Base-by-base conservation (phyloP, 345 rosid genomes). In the Syzygium grande region DNA sequence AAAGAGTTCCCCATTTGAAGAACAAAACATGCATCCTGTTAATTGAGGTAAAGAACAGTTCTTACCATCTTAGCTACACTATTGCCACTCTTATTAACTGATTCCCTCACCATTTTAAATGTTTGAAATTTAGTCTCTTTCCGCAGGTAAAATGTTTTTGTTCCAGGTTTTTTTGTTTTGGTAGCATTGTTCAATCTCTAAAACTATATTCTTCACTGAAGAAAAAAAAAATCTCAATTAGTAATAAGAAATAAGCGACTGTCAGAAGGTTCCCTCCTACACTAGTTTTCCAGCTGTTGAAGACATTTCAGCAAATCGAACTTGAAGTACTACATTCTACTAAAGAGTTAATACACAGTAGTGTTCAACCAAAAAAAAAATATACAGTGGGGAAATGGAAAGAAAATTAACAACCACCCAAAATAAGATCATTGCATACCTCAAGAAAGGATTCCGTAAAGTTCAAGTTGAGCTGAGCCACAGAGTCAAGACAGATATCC, bases 391-490 rank as follows among this genome's bases (percentile, higher is more conserved):
- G 46, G 83, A 73, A 73, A 73, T 84, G 34, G 41, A 30, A 84
- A 84, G 80, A 86, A 21, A 41, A 16, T 86, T 59, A 73, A 73
- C 80, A 34, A 73, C 54, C 80, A 51, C n/a, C 43, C 43, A 3
- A 61, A 83, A 61, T 46, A 22, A 59, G 34, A 65, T 84, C 49
- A 85, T 21, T 78, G 87, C 86, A 73, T 93, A 96, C 99, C 99
- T 97, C 98, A 85, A 94, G 88, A 88, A 96, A 91, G 87, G 98
- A 92, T 89, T 95, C 99, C 34, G 99, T 95, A 63, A 92, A 58
- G 90, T 96, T 97, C 88, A 96, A 90, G 87, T 97, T 95, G 88
- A 97, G 98, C 88, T 93, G 97, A 83, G 90, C 91, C 54, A 94
- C 87, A 87, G 98, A 95, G 27, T 91, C 86, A 84, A 97, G 93